A percentile compares a stretch with the other conserved stretches of the same genome.
Evolutionary conservation across 441 rosid genomes (phyloP).

Genomic region (Breynia disticha): DNA sequence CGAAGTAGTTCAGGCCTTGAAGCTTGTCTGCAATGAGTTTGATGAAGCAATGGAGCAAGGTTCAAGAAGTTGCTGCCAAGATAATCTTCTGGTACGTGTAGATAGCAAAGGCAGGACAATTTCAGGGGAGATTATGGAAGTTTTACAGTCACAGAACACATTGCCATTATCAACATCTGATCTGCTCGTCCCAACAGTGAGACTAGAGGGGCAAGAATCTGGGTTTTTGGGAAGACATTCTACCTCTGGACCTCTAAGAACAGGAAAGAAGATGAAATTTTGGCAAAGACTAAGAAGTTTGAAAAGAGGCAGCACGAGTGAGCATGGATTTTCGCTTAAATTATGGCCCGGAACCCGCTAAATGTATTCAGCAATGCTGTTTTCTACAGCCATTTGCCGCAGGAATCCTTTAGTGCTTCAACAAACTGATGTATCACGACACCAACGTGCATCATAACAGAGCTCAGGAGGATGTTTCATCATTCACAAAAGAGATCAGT

Average conservation of each 20-base stretch:
- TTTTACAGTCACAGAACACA: conserved; percentile 11
- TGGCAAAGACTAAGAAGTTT: conserved; percentile 44
- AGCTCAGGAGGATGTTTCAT: no score
- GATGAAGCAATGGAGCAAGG: conserved; percentile 29
- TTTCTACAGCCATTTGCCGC: no score
- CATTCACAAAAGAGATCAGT: no score
- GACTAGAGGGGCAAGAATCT: conserved; percentile 23
- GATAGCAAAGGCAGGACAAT: conserved; percentile 19
- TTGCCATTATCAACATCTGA: conserved; percentile 29
- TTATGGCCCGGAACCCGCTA: conserved; percentile 25
- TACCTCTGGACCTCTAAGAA: conserved; percentile 40
- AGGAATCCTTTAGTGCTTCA: no score
- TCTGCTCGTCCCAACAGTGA: conserved; percentile 19
- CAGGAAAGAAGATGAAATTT: conserved; percentile 31
- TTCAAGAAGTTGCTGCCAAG: conserved; percentile 27
- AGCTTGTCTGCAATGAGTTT: conserved; percentile 52
- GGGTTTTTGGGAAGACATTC: conserved; percentile 40
- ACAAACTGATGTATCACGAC: no score
- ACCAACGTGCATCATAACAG: no score
- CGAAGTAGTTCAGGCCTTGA: conserved; percentile 75
- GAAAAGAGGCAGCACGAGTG: conserved; percentile 46
- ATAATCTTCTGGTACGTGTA: conserved; percentile 21
- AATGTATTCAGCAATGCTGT: background rate
- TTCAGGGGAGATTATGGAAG: conserved; percentile 22
- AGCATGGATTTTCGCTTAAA: conserved; percentile 32